Evolutionary conservation across 1,139 yeast genomes (phyloP).

Genomic region (Kodamaea arcana): DNA sequence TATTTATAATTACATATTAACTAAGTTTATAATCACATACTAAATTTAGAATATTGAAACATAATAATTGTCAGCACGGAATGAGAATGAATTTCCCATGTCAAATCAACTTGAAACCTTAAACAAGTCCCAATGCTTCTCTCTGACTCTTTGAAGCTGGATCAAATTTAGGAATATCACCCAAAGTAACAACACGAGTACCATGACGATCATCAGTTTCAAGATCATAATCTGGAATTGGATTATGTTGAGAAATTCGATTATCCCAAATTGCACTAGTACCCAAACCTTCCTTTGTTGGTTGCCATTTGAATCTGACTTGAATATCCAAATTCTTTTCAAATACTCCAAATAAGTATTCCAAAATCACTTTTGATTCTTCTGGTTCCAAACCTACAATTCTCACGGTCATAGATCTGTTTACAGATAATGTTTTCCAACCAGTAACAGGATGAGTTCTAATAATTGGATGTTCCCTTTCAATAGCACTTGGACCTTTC

Average conservation of each 20-base stretch:
- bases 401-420: constrained; percentile 38
- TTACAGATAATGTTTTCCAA: constrained; percentile 47
- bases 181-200: constrained; percentile 55
- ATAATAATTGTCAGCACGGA: too few species aligned
- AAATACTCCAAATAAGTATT: constrained; percentile 35
- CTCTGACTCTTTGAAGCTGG: constrained; percentile 50
- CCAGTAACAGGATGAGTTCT: constrained; percentile 54
- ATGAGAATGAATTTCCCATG: too few species aligned
- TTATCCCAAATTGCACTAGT: constrained; percentile 22
- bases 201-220: constrained; percentile 52
- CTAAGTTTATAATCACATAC: too few species aligned
- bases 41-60: too few species aligned
- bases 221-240: constrained; percentile 48
- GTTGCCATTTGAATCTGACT: constrained; percentile 48
- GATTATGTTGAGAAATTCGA: constrained; percentile 23
- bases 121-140: constrained; percentile 47
- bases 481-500: constrained; percentile 36
- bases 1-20: too few species aligned
- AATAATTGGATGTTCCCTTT: constrained; percentile 44
- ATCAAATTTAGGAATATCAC: constrained; percentile 52
- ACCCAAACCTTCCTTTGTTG: constrained; percentile 17
- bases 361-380: constrained; percentile 34
- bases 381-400: constrained; percentile 43
- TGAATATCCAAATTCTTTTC: constrained; percentile 44
- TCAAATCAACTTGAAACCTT: too few species aligned